Conservation (phyloP, 1,284 basidiomycete genomes). For the Xerocomus nothofagi region DNA sequence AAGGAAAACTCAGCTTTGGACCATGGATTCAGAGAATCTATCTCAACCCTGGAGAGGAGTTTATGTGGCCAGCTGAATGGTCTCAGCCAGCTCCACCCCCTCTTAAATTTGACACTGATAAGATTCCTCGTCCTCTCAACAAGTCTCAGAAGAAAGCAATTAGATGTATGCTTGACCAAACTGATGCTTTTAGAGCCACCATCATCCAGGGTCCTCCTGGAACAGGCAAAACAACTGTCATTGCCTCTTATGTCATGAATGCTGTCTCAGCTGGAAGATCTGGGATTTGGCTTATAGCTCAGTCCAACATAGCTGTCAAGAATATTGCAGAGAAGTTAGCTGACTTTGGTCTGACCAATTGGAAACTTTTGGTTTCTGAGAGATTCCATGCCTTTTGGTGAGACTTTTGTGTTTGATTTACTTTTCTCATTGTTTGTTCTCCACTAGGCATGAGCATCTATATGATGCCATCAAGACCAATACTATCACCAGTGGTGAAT, state of each 20-base stretch:
- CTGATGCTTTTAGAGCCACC: slow-evolving; percentile 27
- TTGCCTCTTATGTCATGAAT: slow-evolving; percentile 45
- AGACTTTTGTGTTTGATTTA: slow-evolving; percentile 16
- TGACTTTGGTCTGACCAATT: slow-evolving; percentile 38
- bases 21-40: slow-evolving; percentile 63
- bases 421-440: slow-evolving; percentile 1
- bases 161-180: slow-evolving; percentile 28
- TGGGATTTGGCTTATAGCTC: slow-evolving; percentile 52
- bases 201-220: slow-evolving; percentile 53
- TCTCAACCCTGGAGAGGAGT: slow-evolving; percentile 35
- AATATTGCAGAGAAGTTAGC: slow-evolving; percentile 56
- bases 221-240: slow-evolving; percentile 47
- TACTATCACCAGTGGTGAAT: slow-evolving; percentile 36
- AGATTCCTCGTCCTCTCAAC: slow-evolving; percentile 29
- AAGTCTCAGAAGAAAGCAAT: slow-evolving; percentile 29
- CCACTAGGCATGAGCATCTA: slow-evolving; percentile 53
- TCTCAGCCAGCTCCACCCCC: slow-evolving; percentile 14
- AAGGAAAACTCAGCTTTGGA: slow-evolving; percentile 44
- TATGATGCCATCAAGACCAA: slow-evolving; percentile 40
- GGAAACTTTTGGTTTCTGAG: slow-evolving; percentile 47
- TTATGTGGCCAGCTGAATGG: slow-evolving; percentile 47
- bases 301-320: slow-evolving; percentile 56
- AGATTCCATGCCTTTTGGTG: slow-evolving; percentile 50
- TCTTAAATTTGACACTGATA: slow-evolving; percentile 17
- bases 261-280: slow-evolving; percentile 29